Conservation (phyloP, 176 grass and related monocot genomes). For the Musa itinerans region DNA sequence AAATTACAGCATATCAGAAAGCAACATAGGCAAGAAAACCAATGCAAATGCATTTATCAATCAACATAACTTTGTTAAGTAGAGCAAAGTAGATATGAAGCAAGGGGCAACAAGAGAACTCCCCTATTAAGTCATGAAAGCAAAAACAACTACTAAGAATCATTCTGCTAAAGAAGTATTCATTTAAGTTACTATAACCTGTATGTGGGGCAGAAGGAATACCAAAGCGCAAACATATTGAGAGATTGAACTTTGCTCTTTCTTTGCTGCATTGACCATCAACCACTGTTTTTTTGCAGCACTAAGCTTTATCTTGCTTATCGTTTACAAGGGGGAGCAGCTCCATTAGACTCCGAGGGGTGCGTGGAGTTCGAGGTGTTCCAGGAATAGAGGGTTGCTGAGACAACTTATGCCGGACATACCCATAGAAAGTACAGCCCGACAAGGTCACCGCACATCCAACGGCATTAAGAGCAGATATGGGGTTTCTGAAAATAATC, state of each 20-base stretch:
- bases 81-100: not conserved
- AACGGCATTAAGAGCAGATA: conserved; percentile 74
- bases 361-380: conserved; percentile 25
- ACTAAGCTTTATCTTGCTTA: conserved; percentile 72
- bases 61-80: not conserved
- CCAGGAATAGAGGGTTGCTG: conserved; percentile 31
- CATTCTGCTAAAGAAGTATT: not conserved
- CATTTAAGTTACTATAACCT: not conserved
- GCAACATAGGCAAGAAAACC: not conserved
- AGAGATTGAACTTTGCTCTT: not conserved
- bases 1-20: not conserved
- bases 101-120: not conserved
- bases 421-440: conserved; percentile 94
- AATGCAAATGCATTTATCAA: not conserved
- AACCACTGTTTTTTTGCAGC: not conserved
- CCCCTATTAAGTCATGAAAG: not conserved
- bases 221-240: not conserved
- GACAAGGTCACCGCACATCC: conserved; percentile 73
- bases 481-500: conserved; percentile 88
- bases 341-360: conserved; percentile 46
- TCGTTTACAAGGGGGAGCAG: conserved; percentile 76
- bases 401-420: conserved; percentile 66
- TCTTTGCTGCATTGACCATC: not conserved
- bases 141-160: not conserved
- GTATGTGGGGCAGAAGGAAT: not conserved